phyloP scores from a whole-genome alignment of 2,329 filamentous ascomycete species.

The Talaromyces sp. region DNA sequence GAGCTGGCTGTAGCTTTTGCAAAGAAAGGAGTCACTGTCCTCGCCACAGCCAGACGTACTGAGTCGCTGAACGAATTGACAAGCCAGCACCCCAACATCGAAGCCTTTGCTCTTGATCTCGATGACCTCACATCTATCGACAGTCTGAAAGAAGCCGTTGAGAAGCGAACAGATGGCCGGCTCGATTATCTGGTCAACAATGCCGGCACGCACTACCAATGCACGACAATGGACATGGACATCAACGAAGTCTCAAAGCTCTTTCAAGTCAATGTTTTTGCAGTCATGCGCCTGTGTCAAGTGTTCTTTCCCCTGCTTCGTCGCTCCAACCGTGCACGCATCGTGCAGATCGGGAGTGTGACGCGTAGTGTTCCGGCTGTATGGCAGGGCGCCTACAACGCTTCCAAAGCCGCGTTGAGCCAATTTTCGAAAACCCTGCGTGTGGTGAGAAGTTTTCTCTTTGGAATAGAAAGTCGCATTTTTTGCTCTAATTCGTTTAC shows the following conservation, averaged over 20 bases:
- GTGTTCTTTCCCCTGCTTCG: constrained; percentile 15
- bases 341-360: constrained; percentile 18
- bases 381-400: constrained; percentile 5
- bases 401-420: constrained; percentile 5
- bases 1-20: constrained; percentile 4
- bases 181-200: constrained; percentile 1
- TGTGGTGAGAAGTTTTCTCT: neutral
- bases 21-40: constrained; percentile 1
- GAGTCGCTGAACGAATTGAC: neutral
- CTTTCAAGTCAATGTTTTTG: constrained; percentile 1
- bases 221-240: neutral
- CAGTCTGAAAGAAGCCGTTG: neutral
- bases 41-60: constrained; percentile 3
- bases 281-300: constrained; percentile 15
- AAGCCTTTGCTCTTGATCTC: neutral
- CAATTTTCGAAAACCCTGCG: constrained; percentile 1
- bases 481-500: neutral
- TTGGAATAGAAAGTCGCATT: neutral
- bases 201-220: constrained; percentile 1
- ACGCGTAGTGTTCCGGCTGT: constrained; percentile 10
- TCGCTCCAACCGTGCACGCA: constrained; percentile 8
- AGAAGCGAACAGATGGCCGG: neutral
- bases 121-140: neutral
- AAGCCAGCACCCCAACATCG: neutral
- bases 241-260: neutral